These are phyloP conservation scores for Ganoderma leucocontextum DNA, from an alignment of 1,284 basidiomycete species.

Conservation along the genomic window DNA sequence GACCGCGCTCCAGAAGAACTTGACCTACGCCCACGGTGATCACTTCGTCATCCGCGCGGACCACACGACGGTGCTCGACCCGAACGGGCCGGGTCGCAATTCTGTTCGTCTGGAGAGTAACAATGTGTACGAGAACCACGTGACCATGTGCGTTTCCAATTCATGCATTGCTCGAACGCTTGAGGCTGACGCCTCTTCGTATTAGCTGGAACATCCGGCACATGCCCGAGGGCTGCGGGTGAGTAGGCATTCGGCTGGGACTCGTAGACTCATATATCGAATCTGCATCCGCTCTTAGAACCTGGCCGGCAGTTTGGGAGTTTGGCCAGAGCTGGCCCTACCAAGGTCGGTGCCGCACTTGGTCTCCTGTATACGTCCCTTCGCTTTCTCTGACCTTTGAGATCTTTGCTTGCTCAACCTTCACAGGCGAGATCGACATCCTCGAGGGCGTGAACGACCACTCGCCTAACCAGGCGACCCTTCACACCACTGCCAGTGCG, in stretches of 20 bases:
- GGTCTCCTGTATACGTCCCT: not conserved
- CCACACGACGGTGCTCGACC: slow-evolving; percentile 51
- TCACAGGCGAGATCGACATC: slow-evolving; percentile 71
- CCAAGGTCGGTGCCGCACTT: slow-evolving; percentile 28
- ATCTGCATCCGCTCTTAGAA: slow-evolving; percentile 30
- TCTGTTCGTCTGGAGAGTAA: slow-evolving; percentile 66
- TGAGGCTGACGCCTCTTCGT: not conserved
- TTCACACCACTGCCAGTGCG: slow-evolving; percentile 65
- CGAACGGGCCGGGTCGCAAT: slow-evolving; percentile 61
- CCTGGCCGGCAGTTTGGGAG: slow-evolving; percentile 52
- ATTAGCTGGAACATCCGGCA: slow-evolving; percentile 60
- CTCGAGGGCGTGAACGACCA: slow-evolving; percentile 72
- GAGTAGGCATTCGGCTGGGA: slow-evolving; percentile 37
- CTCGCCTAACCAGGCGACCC: slow-evolving; percentile 61
- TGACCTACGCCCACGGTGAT: slow-evolving; percentile 38
- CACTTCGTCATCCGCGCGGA: slow-evolving; percentile 57
- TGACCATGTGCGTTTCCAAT: slow-evolving; percentile 57
- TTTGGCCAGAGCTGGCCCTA: slow-evolving; percentile 46
- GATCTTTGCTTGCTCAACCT: not conserved
- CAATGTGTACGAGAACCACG: slow-evolving; percentile 59
- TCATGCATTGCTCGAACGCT: not conserved
- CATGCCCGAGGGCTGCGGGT: slow-evolving; percentile 75
- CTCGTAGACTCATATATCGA: not conserved
- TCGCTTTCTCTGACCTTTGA: not conserved
- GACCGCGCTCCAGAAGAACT: slow-evolving; percentile 40